Base-by-base conservation (phyloP, 164 flowering plant species). In the Dillenia suffruticosa region DNA sequence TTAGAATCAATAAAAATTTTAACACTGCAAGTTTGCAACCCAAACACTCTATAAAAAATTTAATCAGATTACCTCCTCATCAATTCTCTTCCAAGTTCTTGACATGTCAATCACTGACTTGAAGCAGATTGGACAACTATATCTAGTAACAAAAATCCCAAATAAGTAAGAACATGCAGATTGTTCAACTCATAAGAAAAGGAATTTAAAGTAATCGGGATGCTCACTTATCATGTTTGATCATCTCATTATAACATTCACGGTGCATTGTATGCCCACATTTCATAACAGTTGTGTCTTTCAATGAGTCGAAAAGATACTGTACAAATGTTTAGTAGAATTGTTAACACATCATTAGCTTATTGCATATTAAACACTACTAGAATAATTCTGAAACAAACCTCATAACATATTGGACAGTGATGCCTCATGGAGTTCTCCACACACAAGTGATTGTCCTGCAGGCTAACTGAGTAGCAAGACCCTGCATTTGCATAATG, bases 241-340 rank as follows among this genome's bases (percentile, higher is more conserved):
- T 73, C 97, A 94, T 89, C 83, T 94, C 92, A 12, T 66, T 19
- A 62, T 79, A 79, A 70, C 99, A 94, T 63, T 91, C 92, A 40
- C 47, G 49, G 66, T 94, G 99, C 90, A 94, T 89, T 6, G 99
- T 91, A 72, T 94, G 99, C 59, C 99, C 99, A 79, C 99, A 94
- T 73, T 78, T 86, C 87, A 94, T 73, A 16, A 94, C 97, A 43
- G 78, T 69, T 43, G 87, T 84, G 60, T 85, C 94, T 64, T 85
- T 85, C 70, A 94, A 65, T 0, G 99, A 89, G 69, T 94, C 97
- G 66, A 94, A 94, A 45, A 94, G 90, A 77, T 81, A 94, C 98
- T 94, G 78, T 49, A 51, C 53, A 67, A 68, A n/a, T 32, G n/a
- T 22, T 32, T 6, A 32, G 53, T 46, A 44, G 32, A 9, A 44